Percentiles rank a stretch among this genome's conserved stretches.
Evolutionary conservation across 352 stramenopile genomes (phyloP).

Genomic region (Phytopythium sindhum): DNA sequence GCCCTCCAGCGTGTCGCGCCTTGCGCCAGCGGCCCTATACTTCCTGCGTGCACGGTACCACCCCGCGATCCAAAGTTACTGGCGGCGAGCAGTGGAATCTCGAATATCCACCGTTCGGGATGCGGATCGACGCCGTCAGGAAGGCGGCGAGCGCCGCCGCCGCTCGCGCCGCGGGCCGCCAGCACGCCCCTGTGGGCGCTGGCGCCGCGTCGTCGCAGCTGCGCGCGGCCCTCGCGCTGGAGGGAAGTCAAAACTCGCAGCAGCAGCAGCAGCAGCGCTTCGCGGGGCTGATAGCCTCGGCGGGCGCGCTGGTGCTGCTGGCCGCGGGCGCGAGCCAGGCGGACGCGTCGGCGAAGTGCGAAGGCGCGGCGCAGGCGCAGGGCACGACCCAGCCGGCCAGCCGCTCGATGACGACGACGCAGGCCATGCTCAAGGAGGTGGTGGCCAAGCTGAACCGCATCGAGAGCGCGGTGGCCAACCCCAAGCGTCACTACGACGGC

Average conservation of each 20-base stretch:
- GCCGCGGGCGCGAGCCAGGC: slow-evolving; percentile 22
- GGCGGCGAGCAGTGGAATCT: slow-evolving; percentile 19
- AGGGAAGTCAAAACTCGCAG: slow-evolving; percentile 28
- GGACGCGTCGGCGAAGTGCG: slow-evolving; percentile 25
- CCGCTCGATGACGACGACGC: slow-evolving; percentile 9
- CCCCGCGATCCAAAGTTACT: slow-evolving; percentile 3
- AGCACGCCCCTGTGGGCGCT: neutral
- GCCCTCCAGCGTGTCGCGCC: neutral
- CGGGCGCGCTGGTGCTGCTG: slow-evolving; percentile 22
- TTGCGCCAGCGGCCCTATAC: slow-evolving; percentile 6
- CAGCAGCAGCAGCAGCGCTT: slow-evolving; percentile 12
- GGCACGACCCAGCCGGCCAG: slow-evolving; percentile 1
- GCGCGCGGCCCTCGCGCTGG: slow-evolving; percentile 41
- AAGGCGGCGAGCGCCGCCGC: slow-evolving; percentile 35
- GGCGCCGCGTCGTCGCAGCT: slow-evolving; percentile 31
- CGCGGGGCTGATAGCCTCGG: slow-evolving; percentile 16
- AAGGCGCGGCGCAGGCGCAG: slow-evolving; percentile 9
- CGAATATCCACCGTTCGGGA: slow-evolving; percentile 24
- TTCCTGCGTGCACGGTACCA: neutral
- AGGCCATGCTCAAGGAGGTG: slow-evolving; percentile 78
- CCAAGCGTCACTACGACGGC: slow-evolving; percentile 61
- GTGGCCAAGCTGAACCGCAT: slow-evolving; percentile 86
- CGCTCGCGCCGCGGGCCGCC: slow-evolving; percentile 10
- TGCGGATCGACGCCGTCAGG: slow-evolving; percentile 50
- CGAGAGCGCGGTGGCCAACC: slow-evolving; percentile 82